Evolutionary conservation across 805 yeast genomes (phyloP).

Genomic region (Myxozyma geophila): DNA sequence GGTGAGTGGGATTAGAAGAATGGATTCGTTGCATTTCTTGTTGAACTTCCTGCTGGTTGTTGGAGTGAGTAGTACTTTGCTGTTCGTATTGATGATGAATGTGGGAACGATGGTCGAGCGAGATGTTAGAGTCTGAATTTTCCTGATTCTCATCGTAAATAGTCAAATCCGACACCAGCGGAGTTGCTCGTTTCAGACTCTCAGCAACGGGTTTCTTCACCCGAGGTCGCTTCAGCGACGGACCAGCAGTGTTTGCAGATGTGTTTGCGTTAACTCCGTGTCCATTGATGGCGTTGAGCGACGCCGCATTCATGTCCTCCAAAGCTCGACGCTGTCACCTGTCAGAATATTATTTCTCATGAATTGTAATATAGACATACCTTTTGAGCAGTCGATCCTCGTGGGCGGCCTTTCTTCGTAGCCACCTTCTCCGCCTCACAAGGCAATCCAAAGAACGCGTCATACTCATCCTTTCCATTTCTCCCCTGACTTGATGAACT

Average conservation of each 20-base stretch:
- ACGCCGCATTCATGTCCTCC: constrained; percentile 17
- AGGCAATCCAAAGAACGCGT: constrained; percentile 26
- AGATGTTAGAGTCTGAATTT: not conserved
- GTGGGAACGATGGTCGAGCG: not conserved
- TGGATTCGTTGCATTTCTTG: not conserved
- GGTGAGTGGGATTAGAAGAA: not conserved
- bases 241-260: not conserved
- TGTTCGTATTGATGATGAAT: not conserved
- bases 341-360: not conserved
- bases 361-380: not conserved
- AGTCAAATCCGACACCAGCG: not conserved
- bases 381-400: constrained; percentile 12
- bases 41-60: not conserved
- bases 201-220: not conserved
- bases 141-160: constrained; percentile 1
- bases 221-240: constrained; percentile 9
- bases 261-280: not conserved
- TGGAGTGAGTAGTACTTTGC: not conserved
- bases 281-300: constrained; percentile 4
- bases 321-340: constrained; percentile 13
- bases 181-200: not conserved
- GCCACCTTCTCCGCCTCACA: constrained; percentile 1
- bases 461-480: constrained; percentile 15
- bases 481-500: not conserved
- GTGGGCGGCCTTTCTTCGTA: constrained; percentile 15